phyloP scores from a whole-genome alignment of 176 grass and related monocot genomes.

The Miscanthus lutarioriparius region DNA sequence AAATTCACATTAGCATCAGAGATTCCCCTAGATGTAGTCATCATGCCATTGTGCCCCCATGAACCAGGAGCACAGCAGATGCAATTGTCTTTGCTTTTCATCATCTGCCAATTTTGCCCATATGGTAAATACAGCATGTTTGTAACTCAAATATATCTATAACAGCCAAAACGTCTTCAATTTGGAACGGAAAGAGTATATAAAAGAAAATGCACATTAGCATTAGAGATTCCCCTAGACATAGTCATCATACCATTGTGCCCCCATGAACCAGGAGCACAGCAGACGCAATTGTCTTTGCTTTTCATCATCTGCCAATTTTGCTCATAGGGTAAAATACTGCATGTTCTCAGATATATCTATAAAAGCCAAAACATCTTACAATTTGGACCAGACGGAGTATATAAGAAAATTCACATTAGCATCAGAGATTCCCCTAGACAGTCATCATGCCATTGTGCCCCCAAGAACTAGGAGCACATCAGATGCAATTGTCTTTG shows the following conservation, averaged over 20 bases:
- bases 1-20: conserved; percentile 33
- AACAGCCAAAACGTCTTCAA: too few species aligned
- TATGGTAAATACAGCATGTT: not conserved
- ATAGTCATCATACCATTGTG: conserved; percentile 37
- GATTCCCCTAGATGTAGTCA: conserved; percentile 47
- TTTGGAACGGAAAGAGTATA: too few species aligned
- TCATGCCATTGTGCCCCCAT: conserved; percentile 29
- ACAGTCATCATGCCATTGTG: conserved; percentile 41
- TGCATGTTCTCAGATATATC: not conserved
- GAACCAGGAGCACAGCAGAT: not conserved
- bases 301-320: not conserved
- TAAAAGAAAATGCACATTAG: not conserved
- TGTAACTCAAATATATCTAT: not conserved
- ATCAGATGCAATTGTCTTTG: not conserved
- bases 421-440: conserved; percentile 59
- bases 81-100: not conserved
- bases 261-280: not conserved
- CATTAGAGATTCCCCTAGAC: conserved; percentile 56
- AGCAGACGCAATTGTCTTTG: not conserved
- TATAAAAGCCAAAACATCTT: too few species aligned
- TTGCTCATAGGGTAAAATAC: not conserved
- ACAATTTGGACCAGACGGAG: too few species aligned
- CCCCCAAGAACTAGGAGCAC: not conserved
- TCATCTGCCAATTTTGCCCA: not conserved
- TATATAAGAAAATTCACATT: not conserved